phyloP scores from a whole-genome alignment of 768 basidiomycete genomes.

The Lanmaoa rubissima region DNA sequence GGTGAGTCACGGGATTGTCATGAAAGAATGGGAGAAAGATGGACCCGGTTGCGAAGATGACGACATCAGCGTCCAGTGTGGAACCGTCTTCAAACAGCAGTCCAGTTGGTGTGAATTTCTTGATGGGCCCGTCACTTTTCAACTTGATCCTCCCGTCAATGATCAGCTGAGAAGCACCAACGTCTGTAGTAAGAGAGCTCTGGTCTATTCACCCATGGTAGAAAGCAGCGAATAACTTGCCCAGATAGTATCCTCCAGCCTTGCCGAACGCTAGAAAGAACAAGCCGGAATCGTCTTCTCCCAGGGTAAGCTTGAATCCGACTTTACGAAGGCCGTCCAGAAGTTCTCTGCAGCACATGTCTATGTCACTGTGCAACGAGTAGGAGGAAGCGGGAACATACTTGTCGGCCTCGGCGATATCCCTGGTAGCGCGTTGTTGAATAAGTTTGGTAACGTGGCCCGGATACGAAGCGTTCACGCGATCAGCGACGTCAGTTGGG shows the following conservation, averaged over 20 bases:
- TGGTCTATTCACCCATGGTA: neutral
- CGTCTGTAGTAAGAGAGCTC: conserved; percentile 27
- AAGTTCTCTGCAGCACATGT: conserved; percentile 36
- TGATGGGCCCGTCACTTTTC: conserved; percentile 23
- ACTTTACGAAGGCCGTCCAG: conserved; percentile 54
- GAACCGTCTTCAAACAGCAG: conserved; percentile 29
- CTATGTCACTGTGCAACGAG: neutral
- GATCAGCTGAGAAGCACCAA: conserved; percentile 42
- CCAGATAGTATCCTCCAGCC: conserved; percentile 68
- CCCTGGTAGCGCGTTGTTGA: conserved; percentile 37
- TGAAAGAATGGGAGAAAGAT: neutral
- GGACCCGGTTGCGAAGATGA: conserved; percentile 31
- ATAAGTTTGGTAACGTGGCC: conserved; percentile 26
- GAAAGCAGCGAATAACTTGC: conserved; percentile 29
- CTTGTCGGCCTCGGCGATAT: conserved; percentile 58
- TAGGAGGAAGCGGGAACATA: conserved; percentile 21
- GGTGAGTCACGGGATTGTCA: neutral
- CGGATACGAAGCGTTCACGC: conserved; percentile 49
- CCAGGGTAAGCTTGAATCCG: conserved; percentile 56
- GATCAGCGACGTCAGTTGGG: conserved; percentile 53
- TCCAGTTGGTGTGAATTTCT: conserved; percentile 35
- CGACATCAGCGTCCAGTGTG: conserved; percentile 46
- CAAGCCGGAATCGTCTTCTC: conserved; percentile 52
- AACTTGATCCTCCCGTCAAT: conserved; percentile 49
- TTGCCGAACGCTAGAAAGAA: conserved; percentile 44